Percentiles rank a stretch among this genome's conserved stretches.
phyloP scores from a whole-genome alignment of 2,329 filamentous ascomycete genomes.

The Alternaria triticina region DNA sequence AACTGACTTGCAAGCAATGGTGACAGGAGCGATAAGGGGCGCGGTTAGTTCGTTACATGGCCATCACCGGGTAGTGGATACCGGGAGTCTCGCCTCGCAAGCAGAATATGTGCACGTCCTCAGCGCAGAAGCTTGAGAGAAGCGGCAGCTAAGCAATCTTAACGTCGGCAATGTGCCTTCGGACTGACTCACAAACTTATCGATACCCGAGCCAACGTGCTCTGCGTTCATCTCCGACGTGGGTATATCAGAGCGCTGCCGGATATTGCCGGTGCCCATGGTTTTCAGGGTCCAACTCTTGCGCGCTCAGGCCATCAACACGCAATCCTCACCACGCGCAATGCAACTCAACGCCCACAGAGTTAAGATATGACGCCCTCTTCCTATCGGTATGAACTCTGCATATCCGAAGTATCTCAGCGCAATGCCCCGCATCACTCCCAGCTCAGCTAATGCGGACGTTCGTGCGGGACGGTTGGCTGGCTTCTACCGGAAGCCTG shows the following conservation, averaged over 20 bases:
- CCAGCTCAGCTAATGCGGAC: neutral
- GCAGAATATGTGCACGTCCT: neutral
- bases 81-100: neutral
- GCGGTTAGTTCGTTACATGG: neutral
- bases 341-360: neutral
- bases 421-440: neutral
- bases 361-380: neutral
- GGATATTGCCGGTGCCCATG: neutral
- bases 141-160: neutral
- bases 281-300: neutral
- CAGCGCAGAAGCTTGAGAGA: neutral
- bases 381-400: neutral
- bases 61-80: neutral
- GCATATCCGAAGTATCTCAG: neutral
- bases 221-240: neutral
- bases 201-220: neutral
- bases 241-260: neutral
- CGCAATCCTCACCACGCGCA: neutral
- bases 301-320: neutral
- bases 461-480: neutral
- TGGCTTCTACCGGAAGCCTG: neutral
- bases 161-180: neutral
- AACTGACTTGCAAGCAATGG: neutral
- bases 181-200: neutral
- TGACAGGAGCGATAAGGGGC: neutral